Conservation (phyloP, 179 eudicot genomes). For the Camellia oleifera region DNA sequence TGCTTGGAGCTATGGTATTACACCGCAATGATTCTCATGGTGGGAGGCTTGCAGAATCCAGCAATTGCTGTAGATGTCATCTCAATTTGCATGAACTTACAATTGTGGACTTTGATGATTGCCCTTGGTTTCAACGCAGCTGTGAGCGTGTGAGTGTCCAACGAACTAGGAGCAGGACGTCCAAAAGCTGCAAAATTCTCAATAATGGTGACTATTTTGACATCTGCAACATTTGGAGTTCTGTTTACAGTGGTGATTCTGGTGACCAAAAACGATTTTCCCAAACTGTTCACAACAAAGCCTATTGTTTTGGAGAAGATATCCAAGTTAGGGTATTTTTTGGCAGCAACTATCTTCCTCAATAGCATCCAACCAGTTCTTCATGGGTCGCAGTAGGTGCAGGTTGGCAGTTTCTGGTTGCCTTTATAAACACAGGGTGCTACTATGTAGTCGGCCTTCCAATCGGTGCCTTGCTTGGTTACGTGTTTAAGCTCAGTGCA, state of each 20-base stretch:
- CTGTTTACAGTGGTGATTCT: constrained; percentile 26
- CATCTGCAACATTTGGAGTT: constrained; percentile 40
- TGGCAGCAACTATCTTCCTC: constrained; percentile 54
- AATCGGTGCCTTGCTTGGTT: constrained; percentile 49
- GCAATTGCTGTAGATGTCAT: constrained; percentile 43
- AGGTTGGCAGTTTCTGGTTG: constrained; percentile 52
- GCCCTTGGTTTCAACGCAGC: constrained; percentile 53
- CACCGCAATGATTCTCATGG: constrained; percentile 40
- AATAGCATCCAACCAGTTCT: constrained; percentile 54
- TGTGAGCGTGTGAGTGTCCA: constrained; percentile 41
- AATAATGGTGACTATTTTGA: constrained; percentile 20
- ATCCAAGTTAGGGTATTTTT: constrained; percentile 37
- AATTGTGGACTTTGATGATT: constrained; percentile 49
- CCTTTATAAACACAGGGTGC: constrained; percentile 38
- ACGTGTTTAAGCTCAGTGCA: constrained; percentile 30
- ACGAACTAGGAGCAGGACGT: constrained; percentile 40
- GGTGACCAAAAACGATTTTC: constrained; percentile 31
- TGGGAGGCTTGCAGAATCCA: constrained; percentile 45
- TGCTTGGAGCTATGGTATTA: constrained; percentile 60
- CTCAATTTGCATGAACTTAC: constrained; percentile 51
- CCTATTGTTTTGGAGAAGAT: constrained; percentile 32
- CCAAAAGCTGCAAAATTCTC: constrained; percentile 40
- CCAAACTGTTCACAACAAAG: constrained; percentile 32
- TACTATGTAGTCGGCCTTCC: constrained; percentile 55
- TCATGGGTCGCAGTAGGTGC: constrained; percentile 62